These are phyloP conservation scores for Paramecium primaurelia DNA, from an alignment of 73 alveolate genomes.

Conservation along the genomic window DNA sequence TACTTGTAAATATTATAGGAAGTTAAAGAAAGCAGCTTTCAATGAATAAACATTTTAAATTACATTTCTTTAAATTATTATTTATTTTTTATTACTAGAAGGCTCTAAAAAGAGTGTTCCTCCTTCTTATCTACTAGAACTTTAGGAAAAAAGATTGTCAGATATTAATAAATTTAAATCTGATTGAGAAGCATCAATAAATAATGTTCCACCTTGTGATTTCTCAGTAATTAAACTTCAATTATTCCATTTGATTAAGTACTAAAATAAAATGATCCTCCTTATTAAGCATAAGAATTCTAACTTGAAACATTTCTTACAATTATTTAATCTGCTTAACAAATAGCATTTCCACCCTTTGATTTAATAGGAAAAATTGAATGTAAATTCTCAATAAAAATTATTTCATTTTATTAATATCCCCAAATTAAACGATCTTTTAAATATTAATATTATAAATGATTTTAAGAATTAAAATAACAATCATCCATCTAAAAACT, in stretches of 20 bases:
- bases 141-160: background rate
- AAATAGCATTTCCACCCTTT: background rate
- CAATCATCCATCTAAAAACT: too few relatives aligned
- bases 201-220: background rate
- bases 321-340: background rate
- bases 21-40: background rate
- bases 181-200: background rate
- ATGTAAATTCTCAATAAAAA: background rate
- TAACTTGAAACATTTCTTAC: background rate
- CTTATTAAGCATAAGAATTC: background rate
- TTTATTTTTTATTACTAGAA: background rate
- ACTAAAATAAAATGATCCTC: background rate
- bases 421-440: background rate
- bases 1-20: background rate
- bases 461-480: too few relatives aligned
- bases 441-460: too few relatives aligned
- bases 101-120: background rate
- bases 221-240: background rate
- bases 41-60: background rate
- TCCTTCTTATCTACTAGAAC: background rate
- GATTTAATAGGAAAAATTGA: background rate
- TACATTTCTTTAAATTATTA: background rate
- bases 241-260: background rate
- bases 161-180: background rate
- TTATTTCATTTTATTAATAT: background rate